These are phyloP conservation scores for Dunaliella salina DNA, from an alignment of 163 green algal genomes.

Conservation along the genomic window DNA sequence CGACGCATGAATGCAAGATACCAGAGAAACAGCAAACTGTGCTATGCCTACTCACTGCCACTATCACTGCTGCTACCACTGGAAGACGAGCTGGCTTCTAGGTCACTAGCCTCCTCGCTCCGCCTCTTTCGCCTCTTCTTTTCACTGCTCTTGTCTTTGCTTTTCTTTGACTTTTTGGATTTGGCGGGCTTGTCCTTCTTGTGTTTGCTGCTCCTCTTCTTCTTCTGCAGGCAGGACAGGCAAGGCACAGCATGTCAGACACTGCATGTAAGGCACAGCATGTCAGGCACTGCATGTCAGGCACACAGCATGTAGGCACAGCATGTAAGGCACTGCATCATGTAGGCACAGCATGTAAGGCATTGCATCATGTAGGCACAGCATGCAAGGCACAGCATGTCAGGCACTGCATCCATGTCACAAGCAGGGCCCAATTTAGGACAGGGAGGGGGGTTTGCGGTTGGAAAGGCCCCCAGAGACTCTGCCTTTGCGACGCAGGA, in stretches of 20 bases:
- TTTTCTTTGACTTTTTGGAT: slow-evolving; percentile 12
- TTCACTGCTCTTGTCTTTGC: background rate
- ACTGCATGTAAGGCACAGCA: background rate
- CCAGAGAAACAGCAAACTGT: no score
- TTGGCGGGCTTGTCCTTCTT: slow-evolving; percentile 28
- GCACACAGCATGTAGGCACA: no score
- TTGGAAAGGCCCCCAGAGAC: no score
- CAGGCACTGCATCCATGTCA: no score
- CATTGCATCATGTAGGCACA: background rate
- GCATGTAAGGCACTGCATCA: no score
- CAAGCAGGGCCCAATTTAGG: no score
- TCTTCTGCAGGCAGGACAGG: slow-evolving; percentile 2
- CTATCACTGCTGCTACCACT: background rate
- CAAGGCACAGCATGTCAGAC: background rate
- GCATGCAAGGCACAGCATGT: background rate
- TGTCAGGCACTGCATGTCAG: background rate
- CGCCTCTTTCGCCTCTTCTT: background rate
- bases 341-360: no score
- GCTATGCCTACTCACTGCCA: background rate
- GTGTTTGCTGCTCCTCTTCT: slow-evolving; percentile 20
- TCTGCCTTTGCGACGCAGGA: no score
- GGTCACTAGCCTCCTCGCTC: background rate
- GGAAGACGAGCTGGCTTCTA: background rate
- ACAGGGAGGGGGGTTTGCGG: no score
- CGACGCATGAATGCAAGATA: no score